These are phyloP conservation scores for Microsporum canis DNA, from an alignment of 2,329 filamentous ascomycete genomes.

Conservation along the genomic window DNA sequence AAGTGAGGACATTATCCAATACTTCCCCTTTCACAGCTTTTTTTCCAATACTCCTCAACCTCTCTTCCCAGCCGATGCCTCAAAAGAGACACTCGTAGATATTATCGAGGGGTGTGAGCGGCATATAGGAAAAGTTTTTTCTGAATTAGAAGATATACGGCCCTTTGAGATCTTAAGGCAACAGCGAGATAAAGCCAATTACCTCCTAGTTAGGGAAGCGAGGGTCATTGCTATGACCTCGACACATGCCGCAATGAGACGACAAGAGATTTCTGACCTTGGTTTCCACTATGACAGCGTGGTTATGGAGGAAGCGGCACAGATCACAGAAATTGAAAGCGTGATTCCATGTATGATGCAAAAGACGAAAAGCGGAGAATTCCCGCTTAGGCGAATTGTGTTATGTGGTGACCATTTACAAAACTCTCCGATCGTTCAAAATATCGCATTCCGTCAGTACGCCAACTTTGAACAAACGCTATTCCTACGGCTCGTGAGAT, in stretches of 20 bases:
- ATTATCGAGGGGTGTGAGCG: conserved; percentile 74
- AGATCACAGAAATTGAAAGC: conserved; percentile 94
- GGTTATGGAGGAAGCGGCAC: conserved; percentile 95
- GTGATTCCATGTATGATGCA: conserved; percentile 94
- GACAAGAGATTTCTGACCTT: conserved; percentile 79
- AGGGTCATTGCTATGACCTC: conserved; percentile 97
- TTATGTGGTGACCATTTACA: conserved; percentile 92
- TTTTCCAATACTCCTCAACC: conserved; percentile 81
- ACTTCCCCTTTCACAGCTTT: conserved; percentile 80
- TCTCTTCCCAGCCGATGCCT: conserved; percentile 58
- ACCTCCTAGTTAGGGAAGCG: conserved; percentile 89
- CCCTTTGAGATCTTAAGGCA: conserved; percentile 89
- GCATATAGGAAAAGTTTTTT: conserved; percentile 82
- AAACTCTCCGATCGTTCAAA: conserved; percentile 92
- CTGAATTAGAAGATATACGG: conserved; percentile 80
- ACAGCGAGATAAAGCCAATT: conserved; percentile 88
- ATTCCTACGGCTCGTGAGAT: conserved; percentile 77
- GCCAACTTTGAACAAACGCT: conserved; percentile 93
- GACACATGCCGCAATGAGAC: conserved; percentile 89
- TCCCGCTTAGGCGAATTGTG: conserved; percentile 74
- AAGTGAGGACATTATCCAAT: conserved; percentile 51
- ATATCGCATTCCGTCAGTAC: conserved; percentile 84
- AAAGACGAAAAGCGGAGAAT: conserved; percentile 59
- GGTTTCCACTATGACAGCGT: conserved; percentile 97
- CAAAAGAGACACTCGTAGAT: conserved; percentile 59